Conservation (phyloP, 2,329 filamentous ascomycete species). For the Myriosclerotinia curreyana region DNA sequence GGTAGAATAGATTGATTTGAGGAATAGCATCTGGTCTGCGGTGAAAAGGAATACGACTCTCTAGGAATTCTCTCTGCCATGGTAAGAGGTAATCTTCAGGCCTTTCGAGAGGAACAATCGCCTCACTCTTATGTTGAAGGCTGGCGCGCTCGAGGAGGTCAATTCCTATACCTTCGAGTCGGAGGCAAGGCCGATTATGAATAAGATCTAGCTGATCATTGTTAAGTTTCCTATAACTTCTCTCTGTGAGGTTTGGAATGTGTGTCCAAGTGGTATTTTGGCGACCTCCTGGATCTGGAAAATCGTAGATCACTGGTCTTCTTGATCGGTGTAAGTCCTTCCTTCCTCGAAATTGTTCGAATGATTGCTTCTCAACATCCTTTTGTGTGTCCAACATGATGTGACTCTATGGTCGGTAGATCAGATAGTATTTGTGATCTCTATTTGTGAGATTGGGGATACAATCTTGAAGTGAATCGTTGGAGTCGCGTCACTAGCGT, state of each 20-base stretch:
- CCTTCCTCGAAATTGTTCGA: background rate
- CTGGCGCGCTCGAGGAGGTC: background rate
- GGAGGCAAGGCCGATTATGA: background rate
- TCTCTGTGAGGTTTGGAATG: background rate
- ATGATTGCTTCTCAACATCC: background rate
- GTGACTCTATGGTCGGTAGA: background rate
- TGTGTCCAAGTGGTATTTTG: background rate
- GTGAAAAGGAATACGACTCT: background rate
- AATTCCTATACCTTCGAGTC: background rate
- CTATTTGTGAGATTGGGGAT: background rate
- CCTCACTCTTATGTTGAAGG: background rate
- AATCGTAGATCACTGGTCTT: background rate
- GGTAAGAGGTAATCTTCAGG: background rate
- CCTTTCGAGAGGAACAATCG: background rate
- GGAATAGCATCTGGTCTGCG: background rate
- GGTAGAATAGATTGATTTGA: background rate
- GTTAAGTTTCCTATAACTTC: background rate
- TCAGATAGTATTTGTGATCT: background rate
- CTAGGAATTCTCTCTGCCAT: background rate
- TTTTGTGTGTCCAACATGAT: background rate
- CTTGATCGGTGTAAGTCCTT: background rate
- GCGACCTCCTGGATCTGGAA: background rate
- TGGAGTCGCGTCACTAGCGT: background rate
- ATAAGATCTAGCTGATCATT: background rate
- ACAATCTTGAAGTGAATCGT: background rate